Conservation (phyloP, 2,329 filamentous ascomycete species). For the Grosmannia clavigera region DNA sequence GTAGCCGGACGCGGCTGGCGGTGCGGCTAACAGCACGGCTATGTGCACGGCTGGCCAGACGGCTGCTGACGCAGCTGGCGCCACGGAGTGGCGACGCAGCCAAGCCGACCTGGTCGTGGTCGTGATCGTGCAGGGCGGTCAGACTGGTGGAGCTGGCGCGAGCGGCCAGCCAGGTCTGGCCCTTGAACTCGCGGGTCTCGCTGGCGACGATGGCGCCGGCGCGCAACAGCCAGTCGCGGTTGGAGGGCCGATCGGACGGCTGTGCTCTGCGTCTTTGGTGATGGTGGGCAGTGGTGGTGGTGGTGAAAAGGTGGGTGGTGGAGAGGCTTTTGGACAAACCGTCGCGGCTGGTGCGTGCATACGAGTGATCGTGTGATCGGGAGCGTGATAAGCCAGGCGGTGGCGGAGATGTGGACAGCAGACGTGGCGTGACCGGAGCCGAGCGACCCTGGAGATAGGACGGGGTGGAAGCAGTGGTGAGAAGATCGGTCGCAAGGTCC, state of each 20-base stretch:
- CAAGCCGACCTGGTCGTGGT: slow-evolving; percentile 28
- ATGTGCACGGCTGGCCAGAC: background rate
- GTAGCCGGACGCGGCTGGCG: too few species aligned
- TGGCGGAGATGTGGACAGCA: slow-evolving; percentile 46
- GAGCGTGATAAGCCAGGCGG: background rate
- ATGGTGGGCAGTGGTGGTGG: slow-evolving; percentile 5
- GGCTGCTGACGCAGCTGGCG: slow-evolving; percentile 18
- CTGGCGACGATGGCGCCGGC: slow-evolving; percentile 49
- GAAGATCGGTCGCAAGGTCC: slow-evolving; percentile 19
- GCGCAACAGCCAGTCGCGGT: slow-evolving; percentile 54
- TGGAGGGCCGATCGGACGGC: slow-evolving; percentile 18
- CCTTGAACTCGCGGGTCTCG: slow-evolving; percentile 54
- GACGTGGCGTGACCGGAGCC: slow-evolving; percentile 50
- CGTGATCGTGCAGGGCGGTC: slow-evolving; percentile 35
- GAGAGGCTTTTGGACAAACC: slow-evolving; percentile 50
- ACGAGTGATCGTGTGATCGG: background rate
- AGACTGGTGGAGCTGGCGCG: slow-evolving; percentile 53
- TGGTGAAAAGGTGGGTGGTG: slow-evolving; percentile 37
- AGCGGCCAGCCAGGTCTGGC: slow-evolving; percentile 56
- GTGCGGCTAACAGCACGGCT: slow-evolving; percentile 24
- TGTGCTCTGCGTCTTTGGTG: slow-evolving; percentile 12
- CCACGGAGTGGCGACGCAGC: slow-evolving; percentile 1
- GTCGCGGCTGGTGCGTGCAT: background rate
- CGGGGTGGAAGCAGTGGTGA: slow-evolving; percentile 20
- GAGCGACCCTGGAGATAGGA: slow-evolving; percentile 52